Evolutionary conservation across 2,329 filamentous ascomycete genomes (phyloP).

Genomic region (Aspergillus melleus): DNA sequence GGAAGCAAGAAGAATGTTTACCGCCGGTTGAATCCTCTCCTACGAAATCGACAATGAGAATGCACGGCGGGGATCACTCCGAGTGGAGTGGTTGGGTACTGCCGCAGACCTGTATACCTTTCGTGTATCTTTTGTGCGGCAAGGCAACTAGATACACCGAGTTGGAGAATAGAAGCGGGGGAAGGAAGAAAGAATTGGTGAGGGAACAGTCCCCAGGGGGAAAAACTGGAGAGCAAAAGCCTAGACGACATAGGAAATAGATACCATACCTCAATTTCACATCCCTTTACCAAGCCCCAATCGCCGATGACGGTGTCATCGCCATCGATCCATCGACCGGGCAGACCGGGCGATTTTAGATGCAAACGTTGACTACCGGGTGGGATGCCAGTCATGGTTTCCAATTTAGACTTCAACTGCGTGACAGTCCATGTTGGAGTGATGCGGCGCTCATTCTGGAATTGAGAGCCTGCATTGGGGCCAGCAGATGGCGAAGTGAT

Average conservation of each 20-base stretch:
- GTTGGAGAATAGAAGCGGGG: not conserved
- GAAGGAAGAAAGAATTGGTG: not conserved
- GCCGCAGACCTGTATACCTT: not conserved
- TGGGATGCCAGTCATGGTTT: constrained; percentile 89
- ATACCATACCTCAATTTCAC: constrained; percentile 43
- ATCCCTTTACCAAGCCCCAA: constrained; percentile 41
- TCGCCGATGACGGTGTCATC: constrained; percentile 69
- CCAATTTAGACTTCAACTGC: constrained; percentile 81
- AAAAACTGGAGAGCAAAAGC: not conserved
- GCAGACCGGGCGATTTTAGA: constrained; percentile 63
- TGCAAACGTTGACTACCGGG: constrained; percentile 74
- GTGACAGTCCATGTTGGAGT: constrained; percentile 88
- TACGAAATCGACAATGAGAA: too few relatives aligned
- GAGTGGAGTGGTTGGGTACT: too few relatives aligned
- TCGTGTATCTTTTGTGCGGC: not conserved
- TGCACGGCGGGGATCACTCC: too few relatives aligned
- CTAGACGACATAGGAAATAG: not conserved
- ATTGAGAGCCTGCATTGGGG: constrained; percentile 29
- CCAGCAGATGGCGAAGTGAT: constrained; percentile 34
- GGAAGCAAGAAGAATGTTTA: too few relatives aligned
- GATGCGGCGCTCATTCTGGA: constrained; percentile 81
- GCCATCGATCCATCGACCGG: constrained; percentile 63
- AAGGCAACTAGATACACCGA: not conserved
- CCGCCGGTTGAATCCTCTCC: too few relatives aligned
- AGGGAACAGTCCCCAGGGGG: too few relatives aligned